Base-by-base conservation (phyloP, 495 filamentous ascomycete genomes). In the Talaromyces stipitatus region DNA sequence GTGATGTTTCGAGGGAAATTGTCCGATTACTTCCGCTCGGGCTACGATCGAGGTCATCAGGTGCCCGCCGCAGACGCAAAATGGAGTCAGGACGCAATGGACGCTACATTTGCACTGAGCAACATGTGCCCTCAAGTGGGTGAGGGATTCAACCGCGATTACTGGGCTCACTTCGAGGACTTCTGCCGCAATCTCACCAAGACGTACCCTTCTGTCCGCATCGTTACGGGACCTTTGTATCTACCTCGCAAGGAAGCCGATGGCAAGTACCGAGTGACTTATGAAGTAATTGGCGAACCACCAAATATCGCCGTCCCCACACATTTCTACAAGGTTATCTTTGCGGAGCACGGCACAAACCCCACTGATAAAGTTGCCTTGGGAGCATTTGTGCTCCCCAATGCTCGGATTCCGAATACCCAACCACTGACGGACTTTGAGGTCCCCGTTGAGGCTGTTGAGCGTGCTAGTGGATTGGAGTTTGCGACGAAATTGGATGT, bases 91-190 rank as follows among this genome's bases (percentile, higher is more conserved):
- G 68, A 80, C 14, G 94, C 95, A 16, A 92, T 98, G 87, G 85
- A 98, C 72, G 89, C 86, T 47, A 98, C 94, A 2, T 98, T 98
- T 66, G 82, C 79, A 61, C 81, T 98, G 38, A 87, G 78, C 66
- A 98, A 98, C 73, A 98, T 98, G 92, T 95, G 90, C 62, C 94
- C 94, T 16, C 94, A 98, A 71, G 92, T 98, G 2, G 94, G 94
- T 51, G 89, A 94, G 66, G 94, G 94, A 27, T 98, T 98, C 77
- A 98, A 98, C 72, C 80, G 94, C 18, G 94, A 98, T 72, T 95
- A 98, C 82, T 98, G 94, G 94, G 85, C 95, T 52, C 95, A 97
- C 66, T 92, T 98, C 64, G 94, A 98, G 72, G 91, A 95, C 62
- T 98, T 97, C 70, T 96, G 95, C 71, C 82, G 94, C 2, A 76